Conservation (phyloP, 1,139 yeast species). For the Magnusiomyces tetraspermus region DNA sequence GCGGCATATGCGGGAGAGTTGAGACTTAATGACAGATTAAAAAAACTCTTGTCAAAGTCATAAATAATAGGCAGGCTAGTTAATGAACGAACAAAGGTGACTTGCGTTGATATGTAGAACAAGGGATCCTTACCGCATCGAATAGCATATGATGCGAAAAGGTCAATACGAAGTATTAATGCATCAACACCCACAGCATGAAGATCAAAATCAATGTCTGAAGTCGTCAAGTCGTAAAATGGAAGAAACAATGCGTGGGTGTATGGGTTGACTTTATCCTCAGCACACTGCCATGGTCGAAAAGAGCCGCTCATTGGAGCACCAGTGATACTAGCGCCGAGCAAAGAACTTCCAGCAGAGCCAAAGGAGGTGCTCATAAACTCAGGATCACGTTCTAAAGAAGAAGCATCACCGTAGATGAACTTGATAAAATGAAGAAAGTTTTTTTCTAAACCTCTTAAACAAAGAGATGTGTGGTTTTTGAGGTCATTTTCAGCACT, state of each 20-base stretch:
- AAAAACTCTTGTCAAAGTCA: conserved; percentile 14
- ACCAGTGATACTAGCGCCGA: not conserved
- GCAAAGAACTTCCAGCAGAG: not conserved
- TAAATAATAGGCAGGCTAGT: conserved; percentile 17
- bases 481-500: not conserved
- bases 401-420: conserved; percentile 12
- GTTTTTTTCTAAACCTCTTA: conserved; percentile 17
- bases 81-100: conserved; percentile 13
- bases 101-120: conserved; percentile 15
- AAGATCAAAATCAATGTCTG: conserved; percentile 15
- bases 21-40: conserved; percentile 3
- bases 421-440: conserved; percentile 16
- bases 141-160: conserved; percentile 15
- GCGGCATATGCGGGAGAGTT: conserved; percentile 5
- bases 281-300: conserved; percentile 7
- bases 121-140: conserved; percentile 9
- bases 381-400: not conserved
- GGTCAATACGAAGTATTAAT: conserved; percentile 16
- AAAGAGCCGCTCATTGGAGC: not conserved
- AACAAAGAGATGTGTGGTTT: conserved; percentile 10
- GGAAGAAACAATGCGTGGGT: conserved; percentile 18
- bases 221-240: conserved; percentile 14
- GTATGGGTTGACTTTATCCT: conserved; percentile 11
- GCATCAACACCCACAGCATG: conserved; percentile 20
- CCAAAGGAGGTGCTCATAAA: not conserved